Percentiles rank a stretch among this genome's conserved stretches.
phyloP scores from a whole-genome alignment of 2,329 filamentous ascomycete genomes.

The Claviceps sorghi region DNA sequence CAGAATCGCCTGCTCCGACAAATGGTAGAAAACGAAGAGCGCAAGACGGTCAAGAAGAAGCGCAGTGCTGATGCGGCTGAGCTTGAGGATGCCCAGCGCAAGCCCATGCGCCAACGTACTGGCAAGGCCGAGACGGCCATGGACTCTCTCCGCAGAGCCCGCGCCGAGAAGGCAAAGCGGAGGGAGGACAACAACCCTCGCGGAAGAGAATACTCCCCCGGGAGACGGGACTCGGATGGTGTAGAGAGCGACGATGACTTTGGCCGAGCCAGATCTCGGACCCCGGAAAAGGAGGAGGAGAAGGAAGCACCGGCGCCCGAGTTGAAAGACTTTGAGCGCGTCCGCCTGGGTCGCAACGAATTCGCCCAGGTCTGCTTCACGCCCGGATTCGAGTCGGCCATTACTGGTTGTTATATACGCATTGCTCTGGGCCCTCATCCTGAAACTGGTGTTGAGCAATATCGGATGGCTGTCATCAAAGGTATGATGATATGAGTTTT shows the following conservation, averaged over 20 bases:
- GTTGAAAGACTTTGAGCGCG: constrained; percentile 68
- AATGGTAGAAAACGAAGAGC: constrained; percentile 55
- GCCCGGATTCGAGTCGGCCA: constrained; percentile 69
- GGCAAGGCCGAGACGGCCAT: constrained; percentile 44
- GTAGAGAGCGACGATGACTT: constrained; percentile 69
- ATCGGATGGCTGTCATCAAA: constrained; percentile 81
- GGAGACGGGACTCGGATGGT: constrained; percentile 27
- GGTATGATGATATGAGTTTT: constrained; percentile 30
- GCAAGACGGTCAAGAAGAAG: constrained; percentile 41
- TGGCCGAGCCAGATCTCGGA: constrained; percentile 41
- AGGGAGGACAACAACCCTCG: constrained; percentile 39
- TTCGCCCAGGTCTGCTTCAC: constrained; percentile 90
- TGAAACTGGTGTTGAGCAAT: constrained; percentile 58
- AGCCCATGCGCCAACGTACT: constrained; percentile 58
- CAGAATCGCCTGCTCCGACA: constrained; percentile 73
- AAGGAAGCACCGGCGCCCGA: constrained; percentile 58
- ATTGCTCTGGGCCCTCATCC: constrained; percentile 69
- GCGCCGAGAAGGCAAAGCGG: constrained; percentile 43
- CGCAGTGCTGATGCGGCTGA: constrained; percentile 70
- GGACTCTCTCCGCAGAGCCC: constrained; percentile 49
- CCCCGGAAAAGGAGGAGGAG: constrained; percentile 48
- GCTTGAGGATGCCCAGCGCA: constrained; percentile 59
- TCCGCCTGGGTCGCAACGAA: constrained; percentile 69
- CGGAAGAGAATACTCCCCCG: constrained; percentile 37
- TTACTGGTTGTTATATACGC: constrained; percentile 73